phyloP scores from a whole-genome alignment of 2,329 filamentous ascomycete genomes.

The Exophiala sp. region DNA sequence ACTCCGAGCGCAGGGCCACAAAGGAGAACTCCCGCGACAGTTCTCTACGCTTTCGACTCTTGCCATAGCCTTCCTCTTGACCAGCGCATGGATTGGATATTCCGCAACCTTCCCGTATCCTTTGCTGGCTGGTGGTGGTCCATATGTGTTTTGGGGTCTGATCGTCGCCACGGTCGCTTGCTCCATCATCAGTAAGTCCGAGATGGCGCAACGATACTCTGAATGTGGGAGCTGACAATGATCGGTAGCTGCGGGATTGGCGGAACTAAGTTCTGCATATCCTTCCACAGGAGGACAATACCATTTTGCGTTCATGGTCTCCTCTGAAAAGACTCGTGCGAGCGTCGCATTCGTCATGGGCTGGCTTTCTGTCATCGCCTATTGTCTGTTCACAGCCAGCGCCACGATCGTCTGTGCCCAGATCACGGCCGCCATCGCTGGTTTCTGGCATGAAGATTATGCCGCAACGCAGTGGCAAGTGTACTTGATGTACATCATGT shows the following conservation, averaged over 20 bases:
- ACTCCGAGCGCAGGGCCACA: conserved; percentile 15
- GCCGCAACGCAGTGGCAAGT: conserved; percentile 27
- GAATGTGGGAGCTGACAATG: not conserved
- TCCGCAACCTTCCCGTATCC: conserved; percentile 24
- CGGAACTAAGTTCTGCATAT: conserved; percentile 31
- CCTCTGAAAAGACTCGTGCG: conserved; percentile 12
- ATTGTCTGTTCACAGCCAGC: conserved; percentile 27
- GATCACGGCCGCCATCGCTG: conserved; percentile 15
- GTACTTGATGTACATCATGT: conserved; percentile 27
- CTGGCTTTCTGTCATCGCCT: conserved; percentile 30
- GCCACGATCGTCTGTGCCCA: conserved; percentile 25
- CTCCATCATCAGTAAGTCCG: conserved; percentile 23
- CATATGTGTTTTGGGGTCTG: conserved; percentile 27
- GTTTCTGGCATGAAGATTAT: conserved; percentile 24
- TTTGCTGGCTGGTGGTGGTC: conserved; percentile 29
- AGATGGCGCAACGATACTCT: not conserved
- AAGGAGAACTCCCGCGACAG: conserved; percentile 22
- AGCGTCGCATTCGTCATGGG: conserved; percentile 28
- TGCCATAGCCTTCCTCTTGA: conserved; percentile 31
- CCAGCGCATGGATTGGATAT: conserved; percentile 35
- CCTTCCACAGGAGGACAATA: conserved; percentile 33
- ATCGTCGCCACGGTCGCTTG: conserved; percentile 28
- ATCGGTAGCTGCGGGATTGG: conserved; percentile 20
- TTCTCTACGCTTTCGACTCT: conserved; percentile 28
- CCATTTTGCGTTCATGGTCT: conserved; percentile 33